Evolutionary conservation across 345 rosid genomes (phyloP).

Genomic region (Lepidium aucheri): DNA sequence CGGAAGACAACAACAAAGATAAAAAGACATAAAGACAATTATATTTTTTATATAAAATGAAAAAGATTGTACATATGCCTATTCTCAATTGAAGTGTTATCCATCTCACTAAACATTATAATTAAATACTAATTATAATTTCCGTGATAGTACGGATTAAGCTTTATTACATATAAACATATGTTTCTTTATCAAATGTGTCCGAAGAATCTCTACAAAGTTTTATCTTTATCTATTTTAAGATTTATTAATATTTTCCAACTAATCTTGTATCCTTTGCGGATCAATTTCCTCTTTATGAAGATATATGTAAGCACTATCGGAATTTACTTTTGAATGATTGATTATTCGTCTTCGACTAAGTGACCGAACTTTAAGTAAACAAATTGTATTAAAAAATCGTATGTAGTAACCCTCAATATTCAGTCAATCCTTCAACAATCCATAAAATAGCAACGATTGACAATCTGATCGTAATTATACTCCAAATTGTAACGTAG

Average conservation of each 20-base stretch:
- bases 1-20: background rate
- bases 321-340: constrained; percentile 8
- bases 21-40: background rate
- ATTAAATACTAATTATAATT: background rate
- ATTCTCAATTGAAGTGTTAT: constrained; percentile 11
- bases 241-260: background rate
- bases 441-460: background rate
- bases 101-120: constrained; percentile 20
- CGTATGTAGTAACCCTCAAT: background rate
- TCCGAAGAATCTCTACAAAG: constrained; percentile 9
- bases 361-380: background rate
- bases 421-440: background rate
- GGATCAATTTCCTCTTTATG: background rate
- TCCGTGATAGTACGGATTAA: constrained; percentile 18
- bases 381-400: background rate
- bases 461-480: background rate
- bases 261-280: background rate
- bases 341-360: background rate
- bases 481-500: background rate
- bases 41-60: background rate
- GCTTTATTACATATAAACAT: constrained; percentile 5
- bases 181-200: background rate
- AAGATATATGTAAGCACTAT: background rate
- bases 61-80: background rate
- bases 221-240: constrained; percentile 4